Evolutionary conservation across 257 asterid species (phyloP).

Genomic region (Solanum appendiculatum): DNA sequence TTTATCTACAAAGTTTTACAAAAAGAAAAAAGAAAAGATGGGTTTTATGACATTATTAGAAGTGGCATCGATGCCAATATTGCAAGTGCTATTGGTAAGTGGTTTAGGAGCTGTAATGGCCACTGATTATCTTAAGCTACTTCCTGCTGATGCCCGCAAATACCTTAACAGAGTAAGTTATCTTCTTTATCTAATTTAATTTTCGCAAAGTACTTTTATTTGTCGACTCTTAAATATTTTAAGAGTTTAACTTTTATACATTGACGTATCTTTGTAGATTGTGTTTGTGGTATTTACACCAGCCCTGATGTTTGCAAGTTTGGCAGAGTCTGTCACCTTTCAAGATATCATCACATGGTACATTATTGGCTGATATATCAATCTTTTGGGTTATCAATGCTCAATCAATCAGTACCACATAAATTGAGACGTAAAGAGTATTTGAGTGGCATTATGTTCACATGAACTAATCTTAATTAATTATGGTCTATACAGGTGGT

Average conservation of each 20-base stretch:
- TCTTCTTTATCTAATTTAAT: background rate
- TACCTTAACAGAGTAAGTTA: conserved; percentile 51
- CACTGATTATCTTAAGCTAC: conserved; percentile 54
- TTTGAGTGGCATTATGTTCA: background rate
- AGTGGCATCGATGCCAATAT: conserved; percentile 85
- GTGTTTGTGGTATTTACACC: conserved; percentile 65
- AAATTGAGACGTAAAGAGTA: background rate
- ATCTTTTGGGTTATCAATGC: background rate
- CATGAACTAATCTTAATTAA: background rate
- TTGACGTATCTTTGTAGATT: conserved; percentile 31
- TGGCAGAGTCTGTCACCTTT: conserved; percentile 49
- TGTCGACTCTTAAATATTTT: background rate
- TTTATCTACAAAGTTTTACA: background rate
- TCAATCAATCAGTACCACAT: background rate
- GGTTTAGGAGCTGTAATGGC: conserved; percentile 79
- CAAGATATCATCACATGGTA: conserved; percentile 71
- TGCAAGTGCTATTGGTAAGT: conserved; percentile 62
- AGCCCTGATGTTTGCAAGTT: conserved; percentile 50
- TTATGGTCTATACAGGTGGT: conserved; percentile 49
- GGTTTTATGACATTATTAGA: conserved; percentile 57
- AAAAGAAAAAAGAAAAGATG: conserved; percentile 26
- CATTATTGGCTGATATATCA: background rate
- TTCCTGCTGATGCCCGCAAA: conserved; percentile 50
- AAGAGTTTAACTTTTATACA: background rate
- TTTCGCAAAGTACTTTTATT: background rate